A percentile compares a stretch with the other conserved stretches of the same genome.
phyloP scores from a whole-genome alignment of 2,329 filamentous ascomycete species.

The Colletotrichum orbiculare region DNA sequence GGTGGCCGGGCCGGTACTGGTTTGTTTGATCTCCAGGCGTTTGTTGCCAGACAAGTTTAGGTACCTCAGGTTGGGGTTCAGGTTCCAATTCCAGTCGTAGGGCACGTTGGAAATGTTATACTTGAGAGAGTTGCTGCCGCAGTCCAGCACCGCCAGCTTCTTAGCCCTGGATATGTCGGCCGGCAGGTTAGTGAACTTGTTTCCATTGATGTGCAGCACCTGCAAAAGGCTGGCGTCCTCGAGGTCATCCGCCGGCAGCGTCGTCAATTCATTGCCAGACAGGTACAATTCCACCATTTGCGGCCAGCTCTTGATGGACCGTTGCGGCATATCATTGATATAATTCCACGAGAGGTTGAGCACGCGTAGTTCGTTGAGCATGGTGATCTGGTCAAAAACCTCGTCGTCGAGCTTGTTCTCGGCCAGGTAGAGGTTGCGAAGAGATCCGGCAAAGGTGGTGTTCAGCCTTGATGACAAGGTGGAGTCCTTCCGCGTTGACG shows the following conservation, averaged over 20 bases:
- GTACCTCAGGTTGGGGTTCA: conserved; percentile 94
- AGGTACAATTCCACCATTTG: conserved; percentile 92
- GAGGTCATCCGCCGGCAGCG: conserved; percentile 90
- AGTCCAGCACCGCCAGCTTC: conserved; percentile 91
- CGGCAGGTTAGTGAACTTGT: conserved; percentile 96
- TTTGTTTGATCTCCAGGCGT: conserved; percentile 87
- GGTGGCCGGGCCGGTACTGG: conserved; percentile 62
- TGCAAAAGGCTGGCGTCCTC: conserved; percentile 90
- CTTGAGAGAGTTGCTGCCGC: conserved; percentile 93
- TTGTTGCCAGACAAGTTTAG: conserved; percentile 98
- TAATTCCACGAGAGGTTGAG: conserved; percentile 97
- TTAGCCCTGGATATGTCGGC: conserved; percentile 95
- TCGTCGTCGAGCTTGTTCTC: conserved; percentile 96
- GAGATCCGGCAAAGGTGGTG: conserved; percentile 87
- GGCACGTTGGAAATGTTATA: conserved; percentile 99
- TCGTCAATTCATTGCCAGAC: conserved; percentile 93
- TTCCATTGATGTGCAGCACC: conserved; percentile 94
- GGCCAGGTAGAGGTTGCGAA: conserved; percentile 87
- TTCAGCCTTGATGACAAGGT: conserved; percentile 81
- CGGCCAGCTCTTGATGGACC: conserved; percentile 89
- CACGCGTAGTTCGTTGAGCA: conserved; percentile 84
- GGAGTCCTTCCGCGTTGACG: conserved; percentile 84
- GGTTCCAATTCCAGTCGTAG: conserved; percentile 99
- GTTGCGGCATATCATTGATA: conserved; percentile 89
- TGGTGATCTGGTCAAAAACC: conserved; percentile 89